phyloP scores from a whole-genome alignment of 2,329 filamentous ascomycete genomes.

The Neobulgaria alba region DNA sequence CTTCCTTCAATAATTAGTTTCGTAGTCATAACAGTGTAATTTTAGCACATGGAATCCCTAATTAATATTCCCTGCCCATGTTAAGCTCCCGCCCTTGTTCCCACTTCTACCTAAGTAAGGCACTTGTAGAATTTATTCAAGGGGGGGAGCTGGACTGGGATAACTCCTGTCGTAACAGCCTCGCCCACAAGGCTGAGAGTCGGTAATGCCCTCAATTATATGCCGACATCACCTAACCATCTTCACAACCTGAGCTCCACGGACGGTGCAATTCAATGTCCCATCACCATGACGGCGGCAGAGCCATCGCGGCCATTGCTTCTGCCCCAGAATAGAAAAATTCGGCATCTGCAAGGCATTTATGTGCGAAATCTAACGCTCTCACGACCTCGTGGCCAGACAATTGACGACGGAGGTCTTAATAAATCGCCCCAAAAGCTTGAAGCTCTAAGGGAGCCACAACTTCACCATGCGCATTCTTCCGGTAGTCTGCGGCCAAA shows the following conservation, averaged over 20 bases:
- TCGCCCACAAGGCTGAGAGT: slow-evolving; percentile 5
- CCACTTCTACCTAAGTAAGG: too few relatives aligned
- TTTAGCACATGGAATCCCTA: too few relatives aligned
- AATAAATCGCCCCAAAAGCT: slow-evolving; percentile 59
- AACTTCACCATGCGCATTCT: slow-evolving; percentile 48
- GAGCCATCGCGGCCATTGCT: slow-evolving; percentile 38
- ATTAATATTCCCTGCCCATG: too few relatives aligned
- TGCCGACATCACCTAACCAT: slow-evolving; percentile 6
- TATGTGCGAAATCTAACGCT: slow-evolving; percentile 81
- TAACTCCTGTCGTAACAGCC: too few relatives aligned
- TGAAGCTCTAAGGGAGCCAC: slow-evolving; percentile 36
- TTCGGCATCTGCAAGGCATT: slow-evolving; percentile 80
- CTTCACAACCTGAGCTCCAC: too few relatives aligned
- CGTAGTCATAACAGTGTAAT: too few relatives aligned
- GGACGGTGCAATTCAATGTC: too few relatives aligned
- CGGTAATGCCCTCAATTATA: background rate
- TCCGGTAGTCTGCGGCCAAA: slow-evolving; percentile 41
- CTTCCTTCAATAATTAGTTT: too few relatives aligned
- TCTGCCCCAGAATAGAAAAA: slow-evolving; percentile 69
- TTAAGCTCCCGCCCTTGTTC: too few relatives aligned
- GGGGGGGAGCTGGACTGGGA: too few relatives aligned
- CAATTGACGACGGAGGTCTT: slow-evolving; percentile 69
- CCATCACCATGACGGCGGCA: slow-evolving; percentile 22
- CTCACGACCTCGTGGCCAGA: slow-evolving; percentile 44
- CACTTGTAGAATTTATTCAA: too few relatives aligned